These are phyloP conservation scores for Xylaria sp. DNA, from an alignment of 2,329 filamentous ascomycete genomes.

Conservation along the genomic window DNA sequence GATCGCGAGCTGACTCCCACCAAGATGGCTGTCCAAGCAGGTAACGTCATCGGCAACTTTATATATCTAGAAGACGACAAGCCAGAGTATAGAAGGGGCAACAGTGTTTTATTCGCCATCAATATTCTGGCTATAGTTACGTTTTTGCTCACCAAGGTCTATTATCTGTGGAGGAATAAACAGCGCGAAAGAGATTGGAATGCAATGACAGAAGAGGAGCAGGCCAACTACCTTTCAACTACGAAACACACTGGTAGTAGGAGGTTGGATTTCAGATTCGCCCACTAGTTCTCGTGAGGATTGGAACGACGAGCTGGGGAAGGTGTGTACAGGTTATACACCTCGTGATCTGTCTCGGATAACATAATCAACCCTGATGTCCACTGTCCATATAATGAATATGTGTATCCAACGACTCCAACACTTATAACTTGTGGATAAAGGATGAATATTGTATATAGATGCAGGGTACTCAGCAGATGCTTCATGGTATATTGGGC, in stretches of 20 bases:
- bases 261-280: conserved; percentile 50
- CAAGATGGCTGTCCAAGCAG: conserved; percentile 46
- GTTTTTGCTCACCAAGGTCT: conserved; percentile 57
- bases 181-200: conserved; percentile 54
- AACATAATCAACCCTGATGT: no score
- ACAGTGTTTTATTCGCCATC: conserved; percentile 58
- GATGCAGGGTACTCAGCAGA: no score
- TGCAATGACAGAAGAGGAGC: conserved; percentile 54
- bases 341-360: no score
- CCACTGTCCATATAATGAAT: no score
- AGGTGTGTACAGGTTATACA: no score
- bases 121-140: conserved; percentile 55
- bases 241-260: conserved; percentile 51
- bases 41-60: conserved; percentile 43
- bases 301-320: no score
- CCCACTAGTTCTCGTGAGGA: conserved; percentile 36
- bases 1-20: background rate
- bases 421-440: no score
- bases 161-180: conserved; percentile 58
- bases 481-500: no score
- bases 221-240: conserved; percentile 51
- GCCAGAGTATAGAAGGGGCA: conserved; percentile 60
- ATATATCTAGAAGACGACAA: conserved; percentile 63
- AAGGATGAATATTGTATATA: no score
- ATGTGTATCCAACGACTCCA: no score